Evolutionary conservation across 139 green algal species (phyloP).

Genomic region (Micromonas commoda): DNA sequence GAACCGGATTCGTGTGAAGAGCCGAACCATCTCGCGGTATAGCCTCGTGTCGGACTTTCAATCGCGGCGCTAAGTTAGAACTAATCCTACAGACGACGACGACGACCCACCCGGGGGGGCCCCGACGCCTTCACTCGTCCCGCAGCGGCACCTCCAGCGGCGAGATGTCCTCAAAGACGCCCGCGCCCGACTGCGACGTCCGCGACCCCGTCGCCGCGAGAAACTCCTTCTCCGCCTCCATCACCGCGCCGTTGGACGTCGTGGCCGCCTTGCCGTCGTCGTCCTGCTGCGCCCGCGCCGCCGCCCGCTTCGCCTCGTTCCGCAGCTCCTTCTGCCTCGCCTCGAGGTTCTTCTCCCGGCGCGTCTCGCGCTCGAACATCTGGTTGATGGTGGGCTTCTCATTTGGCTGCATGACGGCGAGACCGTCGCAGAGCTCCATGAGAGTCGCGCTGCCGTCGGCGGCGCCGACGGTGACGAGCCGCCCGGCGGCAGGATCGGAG

Average conservation of each 20-base stretch:
- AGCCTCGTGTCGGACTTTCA: too few relatives aligned
- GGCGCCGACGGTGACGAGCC: conserved; percentile 58
- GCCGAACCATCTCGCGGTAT: too few relatives aligned
- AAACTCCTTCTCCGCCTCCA: background rate
- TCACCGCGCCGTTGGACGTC: too few relatives aligned
- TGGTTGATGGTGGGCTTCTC: conserved; percentile 71
- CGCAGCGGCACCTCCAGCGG: background rate
- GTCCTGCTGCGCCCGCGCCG: background rate
- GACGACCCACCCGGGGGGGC: too few relatives aligned
- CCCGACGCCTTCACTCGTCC: too few relatives aligned
- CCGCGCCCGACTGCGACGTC: too few relatives aligned
- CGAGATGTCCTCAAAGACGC: background rate
- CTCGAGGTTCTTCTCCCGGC: conserved; percentile 84
- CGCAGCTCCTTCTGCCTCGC: conserved; percentile 83
- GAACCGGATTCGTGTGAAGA: conserved; percentile 11
- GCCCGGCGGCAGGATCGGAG: conserved; percentile 55
- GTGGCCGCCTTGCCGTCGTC: background rate
- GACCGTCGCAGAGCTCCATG: conserved; percentile 61
- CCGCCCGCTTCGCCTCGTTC: conserved; percentile 38
- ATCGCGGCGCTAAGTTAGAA: too few relatives aligned
- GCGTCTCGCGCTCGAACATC: conserved; percentile 59
- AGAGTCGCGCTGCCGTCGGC: conserved; percentile 60
- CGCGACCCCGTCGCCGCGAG: background rate
- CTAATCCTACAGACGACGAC: too few relatives aligned
- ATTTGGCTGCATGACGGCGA: conserved; percentile 65